Conservation (phyloP, 2,329 filamentous ascomycete genomes). For the Nannizzia gypsea region DNA sequence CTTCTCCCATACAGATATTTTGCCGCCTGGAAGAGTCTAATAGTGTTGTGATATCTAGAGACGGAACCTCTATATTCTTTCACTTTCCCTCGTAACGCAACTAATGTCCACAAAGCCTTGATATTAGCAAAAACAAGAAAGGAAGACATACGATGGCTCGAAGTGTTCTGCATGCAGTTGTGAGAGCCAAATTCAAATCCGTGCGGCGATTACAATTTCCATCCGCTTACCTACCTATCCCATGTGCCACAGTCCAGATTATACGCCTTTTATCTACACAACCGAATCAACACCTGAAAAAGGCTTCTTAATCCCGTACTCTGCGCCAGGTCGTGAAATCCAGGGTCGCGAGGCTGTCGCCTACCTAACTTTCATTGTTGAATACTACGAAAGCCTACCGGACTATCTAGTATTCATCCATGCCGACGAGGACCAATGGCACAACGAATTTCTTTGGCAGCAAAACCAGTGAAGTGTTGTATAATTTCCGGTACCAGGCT, state of each 20-base stretch:
- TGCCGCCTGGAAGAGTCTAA: neutral
- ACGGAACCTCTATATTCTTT: neutral
- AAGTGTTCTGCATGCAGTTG: neutral
- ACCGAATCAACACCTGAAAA: neutral
- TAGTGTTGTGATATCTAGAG: neutral
- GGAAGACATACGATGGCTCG: neutral
- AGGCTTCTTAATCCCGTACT: neutral
- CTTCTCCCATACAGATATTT: neutral
- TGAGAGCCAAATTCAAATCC: neutral
- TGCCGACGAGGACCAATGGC: constrained; percentile 45
- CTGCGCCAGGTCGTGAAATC: neutral
- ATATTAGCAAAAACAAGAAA: neutral
- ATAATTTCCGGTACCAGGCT: constrained; percentile 42
- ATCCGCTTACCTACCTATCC: neutral
- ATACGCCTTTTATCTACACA: neutral
- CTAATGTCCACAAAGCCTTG: neutral
- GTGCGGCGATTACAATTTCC: neutral
- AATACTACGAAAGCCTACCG: constrained; percentile 37
- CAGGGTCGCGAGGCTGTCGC: constrained; percentile 34
- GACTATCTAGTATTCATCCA: constrained; percentile 47
- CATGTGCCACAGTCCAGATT: neutral
- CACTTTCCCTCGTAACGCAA: neutral
- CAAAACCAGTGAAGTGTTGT: constrained; percentile 39
- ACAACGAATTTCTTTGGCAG: constrained; percentile 33
- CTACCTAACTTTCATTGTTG: constrained; percentile 38